Conservation (phyloP, 148 eudicot species). For the Rhododendron griersonianum region DNA sequence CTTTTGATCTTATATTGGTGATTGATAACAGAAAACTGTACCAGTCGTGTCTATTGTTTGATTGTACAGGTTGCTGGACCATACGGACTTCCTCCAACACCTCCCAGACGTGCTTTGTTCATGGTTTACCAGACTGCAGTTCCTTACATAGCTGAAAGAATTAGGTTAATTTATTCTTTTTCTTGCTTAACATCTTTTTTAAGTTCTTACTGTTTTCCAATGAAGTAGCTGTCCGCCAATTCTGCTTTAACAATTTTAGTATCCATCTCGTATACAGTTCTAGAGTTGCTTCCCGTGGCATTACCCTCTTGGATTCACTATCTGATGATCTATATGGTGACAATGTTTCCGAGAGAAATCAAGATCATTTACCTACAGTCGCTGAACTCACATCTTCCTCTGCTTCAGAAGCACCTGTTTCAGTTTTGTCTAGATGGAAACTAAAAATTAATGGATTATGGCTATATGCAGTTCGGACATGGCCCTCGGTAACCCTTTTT, state of each 20-base stretch:
- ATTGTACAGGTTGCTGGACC: constrained; percentile 82
- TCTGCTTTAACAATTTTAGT: not conserved
- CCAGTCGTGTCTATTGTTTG: not conserved
- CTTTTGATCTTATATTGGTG: not conserved
- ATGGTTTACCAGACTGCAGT: constrained; percentile 87
- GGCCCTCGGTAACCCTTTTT: constrained; percentile 68
- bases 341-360: constrained; percentile 30
- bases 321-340: constrained; percentile 40
- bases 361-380: constrained; percentile 27
- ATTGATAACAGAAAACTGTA: not conserved
- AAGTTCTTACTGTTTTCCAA: not conserved
- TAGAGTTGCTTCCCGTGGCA: constrained; percentile 88
- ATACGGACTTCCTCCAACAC: constrained; percentile 89
- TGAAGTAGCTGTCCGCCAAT: constrained; percentile 2
- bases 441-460: constrained; percentile 48
- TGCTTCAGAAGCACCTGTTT: constrained; percentile 32
- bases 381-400: constrained; percentile 41
- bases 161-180: constrained; percentile 41
- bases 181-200: not conserved
- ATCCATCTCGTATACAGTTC: constrained; percentile 49
- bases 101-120: constrained; percentile 91
- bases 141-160: constrained; percentile 94
- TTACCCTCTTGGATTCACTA: constrained; percentile 56
- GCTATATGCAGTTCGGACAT: constrained; percentile 51
- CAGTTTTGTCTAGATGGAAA: constrained; percentile 52